phyloP scores from a whole-genome alignment of 73 alveolate genomes.

The Durusdinium trenchii region DNA sequence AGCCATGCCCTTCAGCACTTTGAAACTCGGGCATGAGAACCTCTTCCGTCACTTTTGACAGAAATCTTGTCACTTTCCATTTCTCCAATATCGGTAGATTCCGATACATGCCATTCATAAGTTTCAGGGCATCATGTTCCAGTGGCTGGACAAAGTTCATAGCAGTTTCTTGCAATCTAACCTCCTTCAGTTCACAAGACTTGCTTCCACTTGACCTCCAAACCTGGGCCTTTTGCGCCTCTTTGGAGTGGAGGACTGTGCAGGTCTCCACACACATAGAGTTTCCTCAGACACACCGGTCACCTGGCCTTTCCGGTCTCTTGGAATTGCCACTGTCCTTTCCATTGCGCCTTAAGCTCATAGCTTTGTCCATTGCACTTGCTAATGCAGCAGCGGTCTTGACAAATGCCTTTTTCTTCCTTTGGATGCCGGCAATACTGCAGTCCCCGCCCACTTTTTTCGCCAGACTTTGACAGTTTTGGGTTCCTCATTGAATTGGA shows the following conservation, averaged over 20 bases:
- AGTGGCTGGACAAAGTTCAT: not conserved
- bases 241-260: not conserved
- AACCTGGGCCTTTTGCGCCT: not conserved
- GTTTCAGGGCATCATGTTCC: not conserved
- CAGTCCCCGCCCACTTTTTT: not conserved
- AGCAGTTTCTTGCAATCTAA: not conserved
- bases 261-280: not conserved
- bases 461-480: not conserved
- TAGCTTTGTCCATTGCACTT: conserved; percentile 22
- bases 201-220: not conserved
- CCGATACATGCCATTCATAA: not conserved
- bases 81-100: not conserved
- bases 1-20: not conserved
- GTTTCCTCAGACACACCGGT: not conserved
- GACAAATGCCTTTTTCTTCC: conserved; percentile 28
- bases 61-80: not conserved
- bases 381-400: not conserved
- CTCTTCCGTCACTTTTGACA: not conserved
- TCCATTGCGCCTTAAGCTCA: not conserved
- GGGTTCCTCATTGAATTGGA: not conserved
- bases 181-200: not conserved
- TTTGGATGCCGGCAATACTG: not conserved
- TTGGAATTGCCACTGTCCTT: not conserved
- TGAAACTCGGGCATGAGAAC: conserved; percentile 6
- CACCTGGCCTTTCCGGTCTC: not conserved